Base-by-base conservation (phyloP, 257 asterid species). In the Fraxinus quadrangulata region DNA sequence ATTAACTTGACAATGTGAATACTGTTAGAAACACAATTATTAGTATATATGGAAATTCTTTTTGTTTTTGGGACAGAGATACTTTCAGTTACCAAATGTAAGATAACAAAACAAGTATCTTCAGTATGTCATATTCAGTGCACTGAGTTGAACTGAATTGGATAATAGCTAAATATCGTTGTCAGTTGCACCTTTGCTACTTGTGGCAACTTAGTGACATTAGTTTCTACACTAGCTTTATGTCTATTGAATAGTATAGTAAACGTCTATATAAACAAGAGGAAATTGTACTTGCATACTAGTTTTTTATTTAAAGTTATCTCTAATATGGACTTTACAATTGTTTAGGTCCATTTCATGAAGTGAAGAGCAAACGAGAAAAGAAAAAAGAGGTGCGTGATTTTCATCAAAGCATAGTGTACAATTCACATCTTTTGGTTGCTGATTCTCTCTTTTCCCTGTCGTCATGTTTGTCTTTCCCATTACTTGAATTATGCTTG, bases 361-460 rank as follows among this genome's bases (percentile, higher is more conserved):
- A 89, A 85, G 93, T 89, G 83, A 89, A 89, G 87, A 89, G 90
- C 84, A 89, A 87, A 76, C 81, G 88, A 56, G 91, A 87, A 47
- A 89, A 87, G 89, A 89, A 88, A 81, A 89, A 89, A 86, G 93
- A 87, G 90, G 93, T 89, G 79, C 2, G 76, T 75, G 26, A 19
- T 81, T 67, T 47, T 77, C 11, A 24, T 79, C 26, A 24, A 31
- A 42, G 31, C 74, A 65, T 59, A 59, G 73, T n/a, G 7, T 21
- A 56, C 36, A 61, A 37, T 70, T 67, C 26, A 23, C 19, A 30
- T 17, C 63, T 34, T 59, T 70, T n/a, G 40, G 21, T 75, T 71
- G 67, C 69, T 61, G 67, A 33, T 67, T 75, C 70, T 75, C 30
- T 24, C 28, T 28, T 45, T 69, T 66, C 14, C 71, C 5, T 74